Conservation (phyloP, 73 alveolate species). For the Uronychia setigera region DNA sequence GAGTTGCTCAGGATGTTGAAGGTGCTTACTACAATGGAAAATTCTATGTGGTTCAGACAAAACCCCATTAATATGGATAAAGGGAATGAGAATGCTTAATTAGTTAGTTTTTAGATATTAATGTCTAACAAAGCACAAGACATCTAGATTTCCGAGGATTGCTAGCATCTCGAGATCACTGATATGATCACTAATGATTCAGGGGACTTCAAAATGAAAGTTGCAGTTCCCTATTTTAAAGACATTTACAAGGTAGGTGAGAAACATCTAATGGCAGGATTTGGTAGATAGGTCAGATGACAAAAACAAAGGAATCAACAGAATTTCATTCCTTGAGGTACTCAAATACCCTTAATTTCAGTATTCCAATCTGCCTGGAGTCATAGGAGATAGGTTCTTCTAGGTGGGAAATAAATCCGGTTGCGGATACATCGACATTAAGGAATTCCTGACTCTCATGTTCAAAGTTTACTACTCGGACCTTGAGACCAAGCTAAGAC, state of each 20-base stretch:
- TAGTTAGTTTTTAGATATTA: too few relatives aligned
- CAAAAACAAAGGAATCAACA: slow-evolving; percentile 71
- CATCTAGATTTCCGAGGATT: too few relatives aligned
- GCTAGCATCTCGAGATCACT: too few relatives aligned
- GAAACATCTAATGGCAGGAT: slow-evolving; percentile 40
- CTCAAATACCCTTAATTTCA: slow-evolving; percentile 18
- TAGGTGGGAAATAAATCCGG: slow-evolving; percentile 48
- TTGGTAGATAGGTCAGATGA: slow-evolving; percentile 72
- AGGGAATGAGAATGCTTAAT: too few relatives aligned
- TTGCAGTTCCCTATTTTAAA: slow-evolving; percentile 59
- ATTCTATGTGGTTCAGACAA: slow-evolving; percentile 84
- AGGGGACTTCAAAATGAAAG: slow-evolving; percentile 29
- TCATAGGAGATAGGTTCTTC: slow-evolving; percentile 67
- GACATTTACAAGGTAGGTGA: slow-evolving; percentile 49
- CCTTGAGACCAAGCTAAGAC: slow-evolving; percentile 56
- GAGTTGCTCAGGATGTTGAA: slow-evolving; percentile 86
- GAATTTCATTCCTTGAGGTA: too few relatives aligned
- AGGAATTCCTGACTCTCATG: slow-evolving; percentile 64
- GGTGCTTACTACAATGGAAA: slow-evolving; percentile 88
- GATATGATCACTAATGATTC: slow-evolving; percentile 11
- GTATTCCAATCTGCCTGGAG: slow-evolving; percentile 69
- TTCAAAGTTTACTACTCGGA: slow-evolving; percentile 61
- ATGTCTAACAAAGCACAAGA: too few relatives aligned
- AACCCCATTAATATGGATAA: too few relatives aligned
- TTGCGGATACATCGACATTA: slow-evolving; percentile 61